Base-by-base conservation (phyloP, 768 basidiomycete species). In the Tylopilus vinaceipallidus region DNA sequence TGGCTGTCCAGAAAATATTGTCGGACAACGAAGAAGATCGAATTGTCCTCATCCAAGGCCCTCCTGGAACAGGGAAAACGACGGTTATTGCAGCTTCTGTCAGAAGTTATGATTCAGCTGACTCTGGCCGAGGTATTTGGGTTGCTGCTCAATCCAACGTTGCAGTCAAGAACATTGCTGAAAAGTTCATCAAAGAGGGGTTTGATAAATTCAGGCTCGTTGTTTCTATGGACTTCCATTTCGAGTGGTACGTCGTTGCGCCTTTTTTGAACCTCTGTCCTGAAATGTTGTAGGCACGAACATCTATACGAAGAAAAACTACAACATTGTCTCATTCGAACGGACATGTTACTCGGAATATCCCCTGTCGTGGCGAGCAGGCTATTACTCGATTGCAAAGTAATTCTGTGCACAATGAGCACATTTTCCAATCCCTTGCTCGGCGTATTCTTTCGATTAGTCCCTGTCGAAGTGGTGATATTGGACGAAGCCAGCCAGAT, bases 111-210 rank as follows among this genome's bases (percentile, higher is more conserved):
- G 13, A 58, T 10, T 4, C 22, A 1, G 47, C 56, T 42, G 41
- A 42, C 4, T 52, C 52, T 16, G 19, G 23, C 8, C 57, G 44
- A 23, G 45, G 54, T 10, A 56, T 74, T 11, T 78, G 73, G 70
- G 53, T 78, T 22, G 61, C 73, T 26, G 75, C 77, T 0, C 78
- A 78, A 27, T 76, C 76, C 0, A 79, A 78, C 36, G 74, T 78
- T 27, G 77, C 74, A 0, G 76, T 78, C 17, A 79, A 79, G 54
- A 78, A 78, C 50, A 76, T 78, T 19, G 75, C 77, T 0, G 73
- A 77, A 51, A 78, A 73, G 40, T 62, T 78, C 11, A 52, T 65
- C 22, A 58, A 63, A 8, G 52, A 60, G 17, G 57, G 37, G 1
- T 70, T 75, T 50, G 8, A 26, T 7, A 50, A 64, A 14, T 78